Conservation (phyloP, 257 asterid species). For the Rubia yunnanensis region DNA sequence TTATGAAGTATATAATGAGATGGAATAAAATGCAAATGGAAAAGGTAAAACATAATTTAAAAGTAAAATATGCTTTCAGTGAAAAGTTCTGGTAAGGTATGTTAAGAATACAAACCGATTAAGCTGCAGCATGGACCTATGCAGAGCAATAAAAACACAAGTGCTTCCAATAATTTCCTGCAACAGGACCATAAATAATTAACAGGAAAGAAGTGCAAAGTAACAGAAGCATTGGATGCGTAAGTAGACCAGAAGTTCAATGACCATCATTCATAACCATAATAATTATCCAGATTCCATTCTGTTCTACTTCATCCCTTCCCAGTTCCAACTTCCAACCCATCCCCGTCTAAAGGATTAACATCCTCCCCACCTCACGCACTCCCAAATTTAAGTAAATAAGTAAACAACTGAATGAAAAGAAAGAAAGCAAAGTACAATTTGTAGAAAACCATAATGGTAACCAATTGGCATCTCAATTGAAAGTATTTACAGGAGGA, state of each 20-base stretch:
- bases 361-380: neutral
- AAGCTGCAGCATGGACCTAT: slow-evolving; percentile 79
- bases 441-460: neutral
- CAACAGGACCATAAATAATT: slow-evolving; percentile 17
- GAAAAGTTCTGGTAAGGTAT: neutral
- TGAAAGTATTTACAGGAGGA: neutral
- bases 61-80: neutral
- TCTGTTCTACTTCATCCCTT: neutral
- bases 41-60: neutral
- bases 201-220: neutral
- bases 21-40: neutral
- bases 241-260: neutral
- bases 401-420: neutral
- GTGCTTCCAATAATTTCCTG: slow-evolving; percentile 92
- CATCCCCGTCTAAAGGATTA: neutral
- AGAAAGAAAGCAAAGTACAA: neutral
- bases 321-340: neutral
- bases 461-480: neutral
- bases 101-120: slow-evolving; percentile 47
- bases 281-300: neutral
- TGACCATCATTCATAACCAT: neutral
- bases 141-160: slow-evolving; percentile 66
- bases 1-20: too few relatives aligned
- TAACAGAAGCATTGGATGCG: neutral
- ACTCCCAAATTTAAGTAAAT: neutral